Conservation (phyloP, 306 rosid genomes). For the Dicorynia guianensis region DNA sequence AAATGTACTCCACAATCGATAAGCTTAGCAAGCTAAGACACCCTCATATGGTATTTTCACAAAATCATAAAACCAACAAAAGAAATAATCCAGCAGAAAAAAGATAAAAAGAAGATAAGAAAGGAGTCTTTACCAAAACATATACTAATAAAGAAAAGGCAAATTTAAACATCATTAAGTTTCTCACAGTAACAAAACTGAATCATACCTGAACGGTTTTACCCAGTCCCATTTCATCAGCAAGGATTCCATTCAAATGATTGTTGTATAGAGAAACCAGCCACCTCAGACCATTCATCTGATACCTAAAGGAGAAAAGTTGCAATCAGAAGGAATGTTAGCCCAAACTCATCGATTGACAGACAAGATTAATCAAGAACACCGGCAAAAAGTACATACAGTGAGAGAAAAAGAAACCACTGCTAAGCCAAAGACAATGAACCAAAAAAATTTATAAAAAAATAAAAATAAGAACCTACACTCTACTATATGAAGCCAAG, state of each 20-base stretch:
- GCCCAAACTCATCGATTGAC: conserved; percentile 24
- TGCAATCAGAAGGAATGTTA: conserved; percentile 40
- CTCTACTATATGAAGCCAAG: conserved; percentile 26
- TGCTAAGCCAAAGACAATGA: background rate
- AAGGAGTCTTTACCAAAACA: background rate
- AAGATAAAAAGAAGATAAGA: background rate
- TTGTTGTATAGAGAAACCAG: conserved; percentile 94
- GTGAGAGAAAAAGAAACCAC: conserved; percentile 29
- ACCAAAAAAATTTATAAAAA: conserved; percentile 2
- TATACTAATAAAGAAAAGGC: conserved; percentile 2
- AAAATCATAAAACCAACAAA: conserved; percentile 12
- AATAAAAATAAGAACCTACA: background rate
- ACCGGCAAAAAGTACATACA: conserved; percentile 5
- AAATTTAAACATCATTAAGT: background rate
- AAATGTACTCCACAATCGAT: background rate
- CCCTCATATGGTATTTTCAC: conserved; percentile 9
- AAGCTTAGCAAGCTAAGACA: conserved; percentile 2
- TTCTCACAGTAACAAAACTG: conserved; percentile 26
- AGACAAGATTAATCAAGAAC: conserved; percentile 33
- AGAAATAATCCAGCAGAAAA: conserved; percentile 2
- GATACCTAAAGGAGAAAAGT: conserved; percentile 76
- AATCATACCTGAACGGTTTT: conserved; percentile 92
- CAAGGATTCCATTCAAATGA: conserved; percentile 98
- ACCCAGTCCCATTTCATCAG: conserved; percentile 99
- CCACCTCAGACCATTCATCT: conserved; percentile 99